Evolutionary conservation across 139 green algal species (phyloP).

Genomic region (Chara braunii): DNA sequence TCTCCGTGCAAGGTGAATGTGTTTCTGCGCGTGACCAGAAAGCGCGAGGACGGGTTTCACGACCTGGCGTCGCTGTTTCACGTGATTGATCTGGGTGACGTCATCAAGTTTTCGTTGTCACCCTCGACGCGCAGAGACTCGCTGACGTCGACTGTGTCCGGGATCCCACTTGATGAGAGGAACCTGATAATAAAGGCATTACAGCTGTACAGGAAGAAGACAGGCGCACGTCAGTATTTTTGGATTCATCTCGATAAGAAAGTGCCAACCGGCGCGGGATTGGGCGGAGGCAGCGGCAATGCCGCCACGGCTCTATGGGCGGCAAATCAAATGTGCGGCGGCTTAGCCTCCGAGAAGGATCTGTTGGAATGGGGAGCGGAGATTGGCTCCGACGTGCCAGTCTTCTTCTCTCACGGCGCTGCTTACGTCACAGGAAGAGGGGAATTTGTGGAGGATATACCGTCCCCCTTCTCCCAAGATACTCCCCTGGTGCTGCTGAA

Average conservation of each 20-base stretch:
- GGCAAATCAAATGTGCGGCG: slow-evolving; percentile 82
- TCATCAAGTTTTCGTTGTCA: slow-evolving; percentile 65
- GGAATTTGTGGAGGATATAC: slow-evolving; percentile 85
- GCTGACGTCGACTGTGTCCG: slow-evolving; percentile 68
- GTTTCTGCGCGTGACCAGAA: slow-evolving; percentile 78
- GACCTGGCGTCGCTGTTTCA: slow-evolving; percentile 96
- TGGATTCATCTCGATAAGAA: slow-evolving; percentile 77
- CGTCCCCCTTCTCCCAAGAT: slow-evolving; percentile 61
- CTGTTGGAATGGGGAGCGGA: slow-evolving; percentile 83
- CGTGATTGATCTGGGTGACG: slow-evolving; percentile 87
- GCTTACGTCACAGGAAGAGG: slow-evolving; percentile 86
- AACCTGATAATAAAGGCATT: slow-evolving; percentile 74
- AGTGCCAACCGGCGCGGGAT: slow-evolving; percentile 84
- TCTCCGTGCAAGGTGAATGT: slow-evolving; percentile 74
- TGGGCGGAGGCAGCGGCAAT: slow-evolving; percentile 92
- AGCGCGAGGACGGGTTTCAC: slow-evolving; percentile 91
- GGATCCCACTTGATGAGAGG: slow-evolving; percentile 77
- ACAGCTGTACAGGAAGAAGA: slow-evolving; percentile 39
- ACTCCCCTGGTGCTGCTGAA: slow-evolving; percentile 83
- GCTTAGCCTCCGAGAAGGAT: slow-evolving; percentile 59
- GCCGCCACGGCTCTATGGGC: slow-evolving; percentile 92
- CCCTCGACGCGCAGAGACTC: slow-evolving; percentile 50
- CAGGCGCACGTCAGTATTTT: slow-evolving; percentile 56
- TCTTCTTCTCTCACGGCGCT: slow-evolving; percentile 89
- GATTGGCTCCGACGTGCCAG: slow-evolving; percentile 90